Percentiles rank a stretch among this genome's conserved stretches.
Evolutionary conservation across 2,329 filamentous ascomycete species (phyloP).

Genomic region (Colletotrichum tamarilloi): DNA sequence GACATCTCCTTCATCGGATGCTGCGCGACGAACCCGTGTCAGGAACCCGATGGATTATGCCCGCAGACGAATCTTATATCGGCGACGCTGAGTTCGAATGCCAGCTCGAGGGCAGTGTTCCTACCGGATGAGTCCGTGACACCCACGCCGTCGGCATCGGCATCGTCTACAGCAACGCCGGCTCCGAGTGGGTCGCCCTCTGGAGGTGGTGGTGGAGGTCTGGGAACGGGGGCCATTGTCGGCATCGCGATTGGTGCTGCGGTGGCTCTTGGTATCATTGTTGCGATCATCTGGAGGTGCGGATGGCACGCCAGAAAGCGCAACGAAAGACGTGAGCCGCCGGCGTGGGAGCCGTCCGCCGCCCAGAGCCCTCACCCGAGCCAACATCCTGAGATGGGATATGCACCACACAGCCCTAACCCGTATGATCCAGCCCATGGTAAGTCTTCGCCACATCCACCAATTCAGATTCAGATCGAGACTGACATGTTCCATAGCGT

Average conservation of each 20-base stretch:
- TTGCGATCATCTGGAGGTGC: conserved; percentile 30
- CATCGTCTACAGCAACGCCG: background rate
- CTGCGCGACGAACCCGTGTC: conserved; percentile 49
- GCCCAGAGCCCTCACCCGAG: conserved; percentile 8
- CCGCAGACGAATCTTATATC: conserved; percentile 38
- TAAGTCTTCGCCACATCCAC: background rate
- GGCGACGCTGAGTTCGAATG: conserved; percentile 42
- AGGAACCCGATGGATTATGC: conserved; percentile 38
- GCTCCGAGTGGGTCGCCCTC: background rate
- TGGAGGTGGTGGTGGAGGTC: conserved; percentile 1
- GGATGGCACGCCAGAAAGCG: conserved; percentile 32
- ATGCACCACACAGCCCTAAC: conserved; percentile 18
- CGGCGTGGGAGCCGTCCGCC: conserved; percentile 20
- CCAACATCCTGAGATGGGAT: conserved; percentile 30
- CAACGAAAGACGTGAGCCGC: conserved; percentile 26
- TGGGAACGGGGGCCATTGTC: conserved; percentile 33
- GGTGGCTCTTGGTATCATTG: conserved; percentile 23
- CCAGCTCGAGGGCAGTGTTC: conserved; percentile 27
- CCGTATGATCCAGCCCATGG: conserved; percentile 12
- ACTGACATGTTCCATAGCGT: background rate
- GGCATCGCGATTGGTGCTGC: conserved; percentile 38
- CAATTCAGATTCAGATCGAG: background rate
- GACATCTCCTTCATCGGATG: conserved; percentile 52
- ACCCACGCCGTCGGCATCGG: background rate
- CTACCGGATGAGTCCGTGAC: conserved; percentile 19